phyloP scores from a whole-genome alignment of 1,284 basidiomycete genomes.

The Irpex sp. region DNA sequence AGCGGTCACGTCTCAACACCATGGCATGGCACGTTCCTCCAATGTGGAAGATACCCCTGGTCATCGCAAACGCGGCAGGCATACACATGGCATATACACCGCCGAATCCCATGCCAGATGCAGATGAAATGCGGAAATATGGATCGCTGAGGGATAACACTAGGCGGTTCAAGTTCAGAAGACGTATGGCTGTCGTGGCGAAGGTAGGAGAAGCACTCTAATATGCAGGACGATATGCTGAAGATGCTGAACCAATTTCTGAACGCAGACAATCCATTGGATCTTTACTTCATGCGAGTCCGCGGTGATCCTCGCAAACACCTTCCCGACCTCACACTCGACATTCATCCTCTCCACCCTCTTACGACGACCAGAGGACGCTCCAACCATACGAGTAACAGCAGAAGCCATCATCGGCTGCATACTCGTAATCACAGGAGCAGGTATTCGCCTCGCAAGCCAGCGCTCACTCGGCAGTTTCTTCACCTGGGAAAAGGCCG shows the following conservation, averaged over 20 bases:
- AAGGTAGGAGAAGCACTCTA: not conserved
- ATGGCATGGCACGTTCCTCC: not conserved
- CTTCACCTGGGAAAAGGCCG: slow-evolving; percentile 20
- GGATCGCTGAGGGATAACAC: not conserved
- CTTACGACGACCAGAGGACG: not conserved
- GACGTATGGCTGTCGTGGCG: not conserved
- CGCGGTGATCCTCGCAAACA: not conserved
- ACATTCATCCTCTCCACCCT: not conserved
- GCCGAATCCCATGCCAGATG: not conserved
- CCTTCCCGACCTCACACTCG: not conserved
- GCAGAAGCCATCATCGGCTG: not conserved
- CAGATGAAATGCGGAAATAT: not conserved
- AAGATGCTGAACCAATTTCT: not conserved
- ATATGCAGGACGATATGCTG: not conserved
- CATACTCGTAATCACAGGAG: slow-evolving; percentile 3
- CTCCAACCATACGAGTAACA: not conserved
- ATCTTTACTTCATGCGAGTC: not conserved
- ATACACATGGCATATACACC: not conserved
- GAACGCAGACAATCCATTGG: not conserved
- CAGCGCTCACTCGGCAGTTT: slow-evolving; percentile 17
- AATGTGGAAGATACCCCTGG: slow-evolving; percentile 4
- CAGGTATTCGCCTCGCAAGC: slow-evolving; percentile 16
- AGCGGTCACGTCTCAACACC: not conserved
- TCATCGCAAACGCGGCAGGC: not conserved
- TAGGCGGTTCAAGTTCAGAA: not conserved